These are phyloP conservation scores for Xanthoconium purpureum DNA, from an alignment of 768 basidiomycete genomes.

Conservation along the genomic window DNA sequence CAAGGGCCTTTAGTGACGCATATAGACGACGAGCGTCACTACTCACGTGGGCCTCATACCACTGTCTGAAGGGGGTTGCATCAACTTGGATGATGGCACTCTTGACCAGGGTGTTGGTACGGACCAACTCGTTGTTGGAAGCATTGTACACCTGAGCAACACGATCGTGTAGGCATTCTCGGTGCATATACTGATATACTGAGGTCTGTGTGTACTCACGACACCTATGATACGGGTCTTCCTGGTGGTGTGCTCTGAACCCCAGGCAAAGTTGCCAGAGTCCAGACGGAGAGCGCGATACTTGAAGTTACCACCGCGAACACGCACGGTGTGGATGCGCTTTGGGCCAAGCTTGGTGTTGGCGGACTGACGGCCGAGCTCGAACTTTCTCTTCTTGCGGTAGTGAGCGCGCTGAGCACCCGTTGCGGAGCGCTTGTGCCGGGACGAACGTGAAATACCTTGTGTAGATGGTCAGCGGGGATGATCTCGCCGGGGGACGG, in stretches of 20 bases:
- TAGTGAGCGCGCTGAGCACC: slow-evolving; percentile 92
- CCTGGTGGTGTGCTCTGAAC: slow-evolving; percentile 86
- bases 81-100: slow-evolving; percentile 95
- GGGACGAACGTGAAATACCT: slow-evolving; percentile 97
- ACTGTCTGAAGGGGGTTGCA: slow-evolving; percentile 98
- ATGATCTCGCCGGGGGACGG: slow-evolving; percentile 22
- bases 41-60: slow-evolving; percentile 97
- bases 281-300: slow-evolving; percentile 96
- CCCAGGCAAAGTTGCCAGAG: slow-evolving; percentile 98
- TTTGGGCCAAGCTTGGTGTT: slow-evolving; percentile 96
- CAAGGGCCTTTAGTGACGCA: slow-evolving; percentile 1
- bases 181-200: background rate
- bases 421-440: slow-evolving; percentile 94
- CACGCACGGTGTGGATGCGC: slow-evolving; percentile 92
- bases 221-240: slow-evolving; percentile 97
- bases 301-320: slow-evolving; percentile 94
- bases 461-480: slow-evolving; percentile 12
- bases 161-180: slow-evolving; percentile 5
- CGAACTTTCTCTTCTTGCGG: slow-evolving; percentile 99
- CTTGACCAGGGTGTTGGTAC: slow-evolving; percentile 99
- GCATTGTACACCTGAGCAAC: slow-evolving; percentile 86
- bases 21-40: background rate
- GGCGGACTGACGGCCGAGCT: slow-evolving; percentile 97
- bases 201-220: slow-evolving; percentile 49
- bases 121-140: slow-evolving; percentile 99